Evolutionary conservation across 768 basidiomycete species (phyloP).

Genomic region (Scleroderma citrinum): DNA sequence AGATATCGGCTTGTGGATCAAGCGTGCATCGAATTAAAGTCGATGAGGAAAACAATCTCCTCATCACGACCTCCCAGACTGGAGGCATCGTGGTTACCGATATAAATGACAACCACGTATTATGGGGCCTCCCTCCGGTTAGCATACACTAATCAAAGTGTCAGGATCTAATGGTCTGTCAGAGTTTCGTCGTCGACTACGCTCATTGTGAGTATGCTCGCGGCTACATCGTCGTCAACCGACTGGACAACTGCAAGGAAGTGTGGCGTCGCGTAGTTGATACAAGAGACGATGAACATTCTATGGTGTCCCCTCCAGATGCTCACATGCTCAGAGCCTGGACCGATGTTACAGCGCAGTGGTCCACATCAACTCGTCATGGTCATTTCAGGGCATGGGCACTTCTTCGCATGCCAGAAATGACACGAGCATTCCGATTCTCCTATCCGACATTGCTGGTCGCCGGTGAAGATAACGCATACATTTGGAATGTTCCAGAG

Average conservation of each 20-base stretch:
- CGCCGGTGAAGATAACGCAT: slow-evolving; percentile 39
- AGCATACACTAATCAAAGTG: slow-evolving; percentile 10
- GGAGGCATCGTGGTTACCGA: slow-evolving; percentile 61
- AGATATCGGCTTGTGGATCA: slow-evolving; percentile 29
- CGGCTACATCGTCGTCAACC: slow-evolving; percentile 70
- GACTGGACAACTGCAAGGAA: slow-evolving; percentile 51
- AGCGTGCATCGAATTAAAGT: slow-evolving; percentile 71
- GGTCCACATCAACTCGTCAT: slow-evolving; percentile 13
- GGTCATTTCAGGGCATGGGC: slow-evolving; percentile 65
- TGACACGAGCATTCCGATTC: slow-evolving; percentile 53
- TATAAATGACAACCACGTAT: slow-evolving; percentile 36
- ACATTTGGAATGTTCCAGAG: slow-evolving; percentile 57
- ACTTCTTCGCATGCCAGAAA: slow-evolving; percentile 41
- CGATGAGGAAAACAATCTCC: slow-evolving; percentile 54
- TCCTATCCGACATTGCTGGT: slow-evolving; percentile 62
- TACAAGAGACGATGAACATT: slow-evolving; percentile 18
- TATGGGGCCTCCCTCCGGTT: slow-evolving; percentile 65
- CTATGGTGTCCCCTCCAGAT: slow-evolving; percentile 30
- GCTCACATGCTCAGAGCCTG: slow-evolving; percentile 21
- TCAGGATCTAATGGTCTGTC: slow-evolving; percentile 1
- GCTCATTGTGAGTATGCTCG: slow-evolving; percentile 72
- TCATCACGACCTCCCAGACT: slow-evolving; percentile 48
- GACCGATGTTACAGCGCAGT: slow-evolving; percentile 11
- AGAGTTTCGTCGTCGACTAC: slow-evolving; percentile 20
- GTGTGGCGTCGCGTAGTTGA: slow-evolving; percentile 55